Base-by-base conservation (phyloP, 495 filamentous ascomycete species). In the Penicillium crystallinum region DNA sequence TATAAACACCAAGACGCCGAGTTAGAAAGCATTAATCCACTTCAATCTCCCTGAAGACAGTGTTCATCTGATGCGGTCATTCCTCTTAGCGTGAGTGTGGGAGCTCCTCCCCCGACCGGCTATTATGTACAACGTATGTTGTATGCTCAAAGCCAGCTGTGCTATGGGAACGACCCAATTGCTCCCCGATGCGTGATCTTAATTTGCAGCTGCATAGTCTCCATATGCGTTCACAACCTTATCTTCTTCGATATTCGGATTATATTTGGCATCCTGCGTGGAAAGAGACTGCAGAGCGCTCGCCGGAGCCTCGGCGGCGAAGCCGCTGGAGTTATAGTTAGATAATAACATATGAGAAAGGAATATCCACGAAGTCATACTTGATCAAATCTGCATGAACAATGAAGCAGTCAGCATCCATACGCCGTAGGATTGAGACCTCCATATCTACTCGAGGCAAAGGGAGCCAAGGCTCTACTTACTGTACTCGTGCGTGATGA, bases 171-270 rank as follows among this genome's bases (percentile, higher is more conserved):
- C 50, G 30, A 38, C 21, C 40, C 50, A 22, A 27, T 35, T 17
- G n/a, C 31, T 54, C 34, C 29, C 29, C 11, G 27, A 21, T 43
- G 19, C 31, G 25, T 19, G 11, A 30, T 34, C 18, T 42, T 30
- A 54, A 18, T 43, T 30, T 4, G 44, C 46, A 29, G 42, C 23
- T 30, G 53, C 56, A 25, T 57, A 67, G 33, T 67, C 59, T n/a
- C 66, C 65, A 43, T 72, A 59, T 1, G 62, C 60, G 10, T 65
- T 62, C 38, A 89, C 82, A 22, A 84, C 64, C 58, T 84, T 70
- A 59, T 95, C 89, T 55, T 90, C 86, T 63, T 96, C 90, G 43
- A 96, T 83, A 9, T 78, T 65, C 1, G 86, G 82, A 36, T 81
- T 73, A 65, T 87, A 86, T 46, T 83, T 63, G 25, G 76, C 65